These are phyloP conservation scores for Aspergillus sp. DNA, from an alignment of 2,329 filamentous ascomycete genomes.

Conservation along the genomic window DNA sequence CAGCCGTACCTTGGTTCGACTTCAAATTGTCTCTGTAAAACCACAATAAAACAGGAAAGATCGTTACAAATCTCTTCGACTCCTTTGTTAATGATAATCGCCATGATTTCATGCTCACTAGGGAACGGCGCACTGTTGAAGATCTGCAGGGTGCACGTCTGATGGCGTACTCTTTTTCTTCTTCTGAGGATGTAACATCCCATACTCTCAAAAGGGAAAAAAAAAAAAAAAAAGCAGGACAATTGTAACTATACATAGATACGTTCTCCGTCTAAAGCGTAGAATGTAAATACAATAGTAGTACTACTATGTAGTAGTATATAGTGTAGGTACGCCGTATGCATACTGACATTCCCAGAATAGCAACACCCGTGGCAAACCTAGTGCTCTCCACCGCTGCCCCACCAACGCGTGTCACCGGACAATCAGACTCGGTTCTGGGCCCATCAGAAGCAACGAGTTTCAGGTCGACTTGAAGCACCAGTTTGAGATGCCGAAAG, in stretches of 20 bases:
- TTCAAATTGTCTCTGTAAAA: too few species aligned
- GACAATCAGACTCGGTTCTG: neutral
- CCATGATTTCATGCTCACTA: neutral
- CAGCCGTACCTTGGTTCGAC: too few species aligned
- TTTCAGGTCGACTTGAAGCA: too few species aligned
- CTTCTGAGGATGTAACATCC: too few species aligned
- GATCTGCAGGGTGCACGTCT: neutral
- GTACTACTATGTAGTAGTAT: too few species aligned
- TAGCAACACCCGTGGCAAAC: neutral
- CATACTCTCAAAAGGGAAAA: neutral
- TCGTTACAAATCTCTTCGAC: neutral
- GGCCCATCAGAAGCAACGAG: neutral
- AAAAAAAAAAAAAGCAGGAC: neutral
- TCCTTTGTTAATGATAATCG: neutral
- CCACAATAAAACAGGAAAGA: too few species aligned
- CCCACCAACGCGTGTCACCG: slow-evolving; percentile 32
- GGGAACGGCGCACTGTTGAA: neutral
- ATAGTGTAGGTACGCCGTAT: slow-evolving; percentile 19
- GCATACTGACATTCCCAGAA: neutral
- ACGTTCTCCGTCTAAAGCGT: neutral
- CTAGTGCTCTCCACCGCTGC: neutral
- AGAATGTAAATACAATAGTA: too few species aligned
- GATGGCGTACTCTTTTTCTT: neutral
- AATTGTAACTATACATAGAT: neutral
- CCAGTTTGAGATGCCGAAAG: neutral